Evolutionary conservation across 768 basidiomycete genomes (phyloP).

Genomic region (Mycena venus): DNA sequence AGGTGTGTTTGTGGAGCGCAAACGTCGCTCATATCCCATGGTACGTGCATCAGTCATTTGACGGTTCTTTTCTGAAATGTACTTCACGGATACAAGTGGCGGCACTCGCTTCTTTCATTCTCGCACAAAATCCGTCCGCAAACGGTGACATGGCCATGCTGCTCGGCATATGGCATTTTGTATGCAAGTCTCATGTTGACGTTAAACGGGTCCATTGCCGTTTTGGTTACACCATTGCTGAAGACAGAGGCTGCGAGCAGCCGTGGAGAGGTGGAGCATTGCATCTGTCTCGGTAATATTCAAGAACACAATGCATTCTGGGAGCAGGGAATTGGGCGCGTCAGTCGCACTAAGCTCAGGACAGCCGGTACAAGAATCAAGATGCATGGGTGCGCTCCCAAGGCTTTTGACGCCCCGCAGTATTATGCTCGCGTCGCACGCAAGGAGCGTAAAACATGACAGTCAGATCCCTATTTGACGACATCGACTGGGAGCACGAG

Average conservation of each 20-base stretch:
- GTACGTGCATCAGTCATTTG: not conserved
- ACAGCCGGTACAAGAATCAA: not conserved
- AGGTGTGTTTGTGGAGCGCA: not conserved
- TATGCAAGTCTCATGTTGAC: not conserved
- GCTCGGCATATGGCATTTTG: constrained; percentile 6
- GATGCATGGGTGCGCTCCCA: not conserved
- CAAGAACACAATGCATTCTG: not conserved
- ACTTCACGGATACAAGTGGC: not conserved
- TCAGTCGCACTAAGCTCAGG: not conserved
- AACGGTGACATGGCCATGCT: not conserved
- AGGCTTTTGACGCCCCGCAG: not conserved
- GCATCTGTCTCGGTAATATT: too few species aligned
- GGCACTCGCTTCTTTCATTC: not conserved
- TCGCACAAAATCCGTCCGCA: not conserved
- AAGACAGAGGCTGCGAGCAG: too few species aligned
- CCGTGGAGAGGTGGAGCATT: too few species aligned
- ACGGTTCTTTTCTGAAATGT: not conserved
- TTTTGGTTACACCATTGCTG: not conserved
- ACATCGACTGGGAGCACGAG: not conserved
- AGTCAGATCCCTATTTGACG: not conserved
- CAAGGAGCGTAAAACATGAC: not conserved
- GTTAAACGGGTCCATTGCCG: not conserved
- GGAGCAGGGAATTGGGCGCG: not conserved
- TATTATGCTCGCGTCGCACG: not conserved
- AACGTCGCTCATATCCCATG: not conserved